Evolutionary conservation across 495 filamentous ascomycete genomes (phyloP).

Genomic region (Xylaria cubensis): DNA sequence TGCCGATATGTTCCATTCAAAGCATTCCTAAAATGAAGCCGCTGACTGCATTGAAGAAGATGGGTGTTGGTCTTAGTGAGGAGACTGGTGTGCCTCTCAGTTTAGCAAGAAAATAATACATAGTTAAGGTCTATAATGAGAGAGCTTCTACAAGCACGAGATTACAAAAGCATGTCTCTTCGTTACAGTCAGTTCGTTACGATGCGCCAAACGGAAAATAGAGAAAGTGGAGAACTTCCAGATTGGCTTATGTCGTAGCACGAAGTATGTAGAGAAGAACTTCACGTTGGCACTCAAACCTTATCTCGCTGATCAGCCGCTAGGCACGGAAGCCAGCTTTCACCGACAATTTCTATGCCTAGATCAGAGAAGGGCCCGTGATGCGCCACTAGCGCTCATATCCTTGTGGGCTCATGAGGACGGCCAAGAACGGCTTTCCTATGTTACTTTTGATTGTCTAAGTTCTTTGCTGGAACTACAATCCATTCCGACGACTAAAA

Average conservation of each 20-base stretch:
- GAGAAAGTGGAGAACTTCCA: neutral
- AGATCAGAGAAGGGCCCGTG: neutral
- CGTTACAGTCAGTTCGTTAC: neutral
- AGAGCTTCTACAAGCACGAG: no score
- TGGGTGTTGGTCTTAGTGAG: no score
- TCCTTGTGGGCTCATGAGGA: no score
- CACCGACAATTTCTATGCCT: neutral
- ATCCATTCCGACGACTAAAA: neutral
- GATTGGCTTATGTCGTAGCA: neutral
- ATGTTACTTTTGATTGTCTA: neutral
- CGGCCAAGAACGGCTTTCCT: neutral
- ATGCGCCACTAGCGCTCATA: neutral
- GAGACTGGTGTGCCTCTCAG: no score
- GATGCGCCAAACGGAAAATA: neutral
- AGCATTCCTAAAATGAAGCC: no score
- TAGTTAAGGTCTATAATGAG: no score
- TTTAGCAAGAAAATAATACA: no score
- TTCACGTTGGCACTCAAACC: neutral
- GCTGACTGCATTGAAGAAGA: no score
- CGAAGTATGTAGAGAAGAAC: neutral
- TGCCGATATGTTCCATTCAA: no score
- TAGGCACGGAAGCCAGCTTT: conserved; percentile 4
- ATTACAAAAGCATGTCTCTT: neutral
- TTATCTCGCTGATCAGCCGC: neutral
- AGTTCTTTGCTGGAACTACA: neutral